Conservation (phyloP, 2,329 filamentous ascomycete genomes). For the Pestalotiopsis sp. region DNA sequence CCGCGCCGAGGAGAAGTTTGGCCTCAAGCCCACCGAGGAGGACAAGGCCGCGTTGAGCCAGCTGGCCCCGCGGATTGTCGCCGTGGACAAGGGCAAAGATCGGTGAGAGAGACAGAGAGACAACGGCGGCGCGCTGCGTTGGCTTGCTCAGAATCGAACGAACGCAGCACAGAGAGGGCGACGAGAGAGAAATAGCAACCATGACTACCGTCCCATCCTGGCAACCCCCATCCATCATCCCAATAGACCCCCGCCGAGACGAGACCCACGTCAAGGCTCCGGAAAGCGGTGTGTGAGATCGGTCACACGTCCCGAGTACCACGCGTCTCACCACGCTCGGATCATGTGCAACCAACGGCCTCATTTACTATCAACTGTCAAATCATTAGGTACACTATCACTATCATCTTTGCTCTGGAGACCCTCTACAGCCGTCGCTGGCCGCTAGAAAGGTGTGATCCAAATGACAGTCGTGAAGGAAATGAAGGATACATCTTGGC, state of each 20-base stretch:
- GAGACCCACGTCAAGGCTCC: neutral
- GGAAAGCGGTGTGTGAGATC: constrained; percentile 3
- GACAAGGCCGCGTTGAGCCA: constrained; percentile 70
- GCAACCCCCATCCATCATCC: neutral
- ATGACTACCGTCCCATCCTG: neutral
- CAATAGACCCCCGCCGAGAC: neutral
- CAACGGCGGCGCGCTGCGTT: constrained; percentile 8
- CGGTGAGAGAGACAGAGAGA: constrained; percentile 13
- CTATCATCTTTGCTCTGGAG: neutral
- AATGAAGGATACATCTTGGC: neutral
- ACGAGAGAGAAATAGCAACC: neutral
- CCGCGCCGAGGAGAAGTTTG: constrained; percentile 71
- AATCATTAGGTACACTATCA: neutral
- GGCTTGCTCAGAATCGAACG: neutral
- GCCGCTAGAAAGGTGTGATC: neutral
- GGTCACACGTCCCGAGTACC: neutral
- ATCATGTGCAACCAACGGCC: constrained; percentile 1
- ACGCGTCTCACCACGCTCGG: neutral
- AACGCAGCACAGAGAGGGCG: neutral
- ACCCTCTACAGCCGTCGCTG: neutral
- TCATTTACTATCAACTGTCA: neutral
- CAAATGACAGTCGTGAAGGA: neutral
- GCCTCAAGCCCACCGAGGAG: constrained; percentile 71
- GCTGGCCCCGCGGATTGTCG: constrained; percentile 62
- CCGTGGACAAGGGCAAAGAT: constrained; percentile 53